phyloP scores from a whole-genome alignment of 202 grass and related monocot species.

The Elaeis oleifera region DNA sequence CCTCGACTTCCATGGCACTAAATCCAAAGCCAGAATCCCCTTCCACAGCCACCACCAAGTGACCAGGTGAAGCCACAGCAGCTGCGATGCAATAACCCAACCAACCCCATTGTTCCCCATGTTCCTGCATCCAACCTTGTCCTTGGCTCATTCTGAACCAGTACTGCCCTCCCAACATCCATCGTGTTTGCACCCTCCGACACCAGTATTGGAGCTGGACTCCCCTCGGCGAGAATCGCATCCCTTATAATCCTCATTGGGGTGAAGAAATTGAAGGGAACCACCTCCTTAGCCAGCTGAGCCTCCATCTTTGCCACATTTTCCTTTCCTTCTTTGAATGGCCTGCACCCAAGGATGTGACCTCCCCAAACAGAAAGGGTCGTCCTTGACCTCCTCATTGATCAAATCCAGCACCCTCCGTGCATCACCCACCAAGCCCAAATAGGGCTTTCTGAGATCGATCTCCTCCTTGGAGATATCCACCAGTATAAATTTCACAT shows the following conservation, averaged over 20 bases:
- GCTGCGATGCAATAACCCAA: conserved; percentile 87
- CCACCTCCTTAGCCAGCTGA: conserved; percentile 54
- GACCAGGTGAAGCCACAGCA: conserved; percentile 54
- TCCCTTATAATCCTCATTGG: conserved; percentile 82
- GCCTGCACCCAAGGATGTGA: conserved; percentile 80
- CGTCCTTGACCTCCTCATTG: conserved; percentile 80
- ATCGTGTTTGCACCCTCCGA: conserved; percentile 96
- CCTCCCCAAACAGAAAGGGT: conserved; percentile 65
- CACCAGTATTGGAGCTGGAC: conserved; percentile 58
- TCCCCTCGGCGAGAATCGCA: conserved; percentile 67
- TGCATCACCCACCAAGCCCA: conserved; percentile 69
- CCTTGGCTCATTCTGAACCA: conserved; percentile 90
- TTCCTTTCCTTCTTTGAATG: conserved; percentile 71
- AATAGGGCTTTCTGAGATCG: conserved; percentile 65
- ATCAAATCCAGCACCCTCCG: conserved; percentile 56
- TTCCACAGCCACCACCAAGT: conserved; percentile 87
- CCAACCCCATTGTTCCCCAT: conserved; percentile 96
- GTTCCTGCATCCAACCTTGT: conserved; percentile 93
- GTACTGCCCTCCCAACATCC: conserved; percentile 82
- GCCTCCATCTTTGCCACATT: conserved; percentile 77
- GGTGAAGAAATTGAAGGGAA: conserved; percentile 92
- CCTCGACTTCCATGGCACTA: conserved; percentile 98
- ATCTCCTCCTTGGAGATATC: conserved; percentile 74
- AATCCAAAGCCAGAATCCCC: conserved; percentile 95
- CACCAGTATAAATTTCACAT: conserved; percentile 91